Percentiles rank a stretch among this genome's conserved stretches.
phyloP scores from a whole-genome alignment of 2,329 filamentous ascomycete species.

The Zasmidium citrigriseum region DNA sequence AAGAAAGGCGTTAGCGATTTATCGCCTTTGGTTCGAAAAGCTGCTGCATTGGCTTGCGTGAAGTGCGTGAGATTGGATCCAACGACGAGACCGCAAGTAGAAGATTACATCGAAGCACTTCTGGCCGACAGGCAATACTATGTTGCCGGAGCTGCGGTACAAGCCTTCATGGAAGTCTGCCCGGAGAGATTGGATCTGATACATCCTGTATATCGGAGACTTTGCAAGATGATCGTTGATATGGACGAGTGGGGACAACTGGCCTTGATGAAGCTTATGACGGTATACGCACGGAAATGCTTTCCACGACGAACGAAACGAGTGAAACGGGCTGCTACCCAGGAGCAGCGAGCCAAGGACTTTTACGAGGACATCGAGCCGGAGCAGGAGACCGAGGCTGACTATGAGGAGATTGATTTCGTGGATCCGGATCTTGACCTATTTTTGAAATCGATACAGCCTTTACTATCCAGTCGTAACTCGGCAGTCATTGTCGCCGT shows the following conservation, averaged over 20 bases:
- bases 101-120: slow-evolving; percentile 76
- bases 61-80: slow-evolving; percentile 95
- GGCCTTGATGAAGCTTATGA: slow-evolving; percentile 78
- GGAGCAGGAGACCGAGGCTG: slow-evolving; percentile 47
- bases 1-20: slow-evolving; percentile 92
- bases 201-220: slow-evolving; percentile 81
- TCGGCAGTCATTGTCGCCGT: slow-evolving; percentile 90
- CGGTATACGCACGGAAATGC: slow-evolving; percentile 79
- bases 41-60: slow-evolving; percentile 88
- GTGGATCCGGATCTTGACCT: slow-evolving; percentile 82
- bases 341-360: slow-evolving; percentile 49
- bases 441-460: slow-evolving; percentile 74
- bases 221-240: slow-evolving; percentile 89
- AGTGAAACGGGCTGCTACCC: slow-evolving; percentile 52
- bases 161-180: slow-evolving; percentile 85
- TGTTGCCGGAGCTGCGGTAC: slow-evolving; percentile 90
- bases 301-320: slow-evolving; percentile 72
- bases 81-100: slow-evolving; percentile 76
- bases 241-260: slow-evolving; percentile 99
- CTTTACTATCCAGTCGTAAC: slow-evolving; percentile 90
- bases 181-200: slow-evolving; percentile 85
- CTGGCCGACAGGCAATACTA: slow-evolving; percentile 93
- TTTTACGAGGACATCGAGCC: slow-evolving; percentile 75
- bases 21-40: slow-evolving; percentile 90
- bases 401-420: slow-evolving; percentile 59